These are phyloP conservation scores for Boletus barrowsii DNA, from an alignment of 768 basidiomycete genomes.

Conservation along the genomic window DNA sequence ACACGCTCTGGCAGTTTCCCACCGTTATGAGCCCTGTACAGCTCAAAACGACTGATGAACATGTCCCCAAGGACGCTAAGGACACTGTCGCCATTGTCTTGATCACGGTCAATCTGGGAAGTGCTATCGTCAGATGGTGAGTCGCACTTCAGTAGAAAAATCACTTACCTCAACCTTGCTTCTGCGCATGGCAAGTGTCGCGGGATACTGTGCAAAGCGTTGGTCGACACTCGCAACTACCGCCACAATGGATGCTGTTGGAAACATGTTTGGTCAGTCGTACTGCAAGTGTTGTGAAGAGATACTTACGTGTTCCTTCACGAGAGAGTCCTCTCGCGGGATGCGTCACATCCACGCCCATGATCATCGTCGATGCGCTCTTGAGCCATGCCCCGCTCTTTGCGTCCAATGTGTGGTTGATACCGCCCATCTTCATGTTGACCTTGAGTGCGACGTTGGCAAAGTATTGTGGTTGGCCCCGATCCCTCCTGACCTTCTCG, in stretches of 20 bases:
- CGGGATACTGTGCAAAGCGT: conserved; percentile 48
- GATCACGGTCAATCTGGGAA: not conserved
- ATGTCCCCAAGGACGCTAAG: conserved; percentile 41
- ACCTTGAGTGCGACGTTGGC: conserved; percentile 56
- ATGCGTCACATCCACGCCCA: conserved; percentile 71
- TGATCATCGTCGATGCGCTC: conserved; percentile 47
- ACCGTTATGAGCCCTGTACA: conserved; percentile 35
- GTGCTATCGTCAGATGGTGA: not conserved
- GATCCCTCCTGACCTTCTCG: conserved; percentile 50
- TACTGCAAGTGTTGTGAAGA: not conserved
- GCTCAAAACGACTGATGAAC: conserved; percentile 45
- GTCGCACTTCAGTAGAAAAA: not conserved
- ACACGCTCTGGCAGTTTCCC: conserved; percentile 41
- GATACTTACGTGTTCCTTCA: conserved; percentile 38
- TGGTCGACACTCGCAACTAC: conserved; percentile 50
- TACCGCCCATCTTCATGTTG: conserved; percentile 55
- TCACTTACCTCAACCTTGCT: conserved; percentile 63
- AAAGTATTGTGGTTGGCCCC: conserved; percentile 51
- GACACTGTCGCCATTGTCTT: conserved; percentile 36
- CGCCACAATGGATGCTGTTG: conserved; percentile 46
- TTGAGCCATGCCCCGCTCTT: conserved; percentile 39
- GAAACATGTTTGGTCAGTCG: not conserved
- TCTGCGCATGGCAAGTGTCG: conserved; percentile 44
- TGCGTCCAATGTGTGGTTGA: conserved; percentile 46
- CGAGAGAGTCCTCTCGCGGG: conserved; percentile 60